Evolutionary conservation across 2,329 filamentous ascomycete genomes (phyloP), one percentile per base, ranked within the genome.

Genomic region (Colletotrichum tropicale): DNA sequence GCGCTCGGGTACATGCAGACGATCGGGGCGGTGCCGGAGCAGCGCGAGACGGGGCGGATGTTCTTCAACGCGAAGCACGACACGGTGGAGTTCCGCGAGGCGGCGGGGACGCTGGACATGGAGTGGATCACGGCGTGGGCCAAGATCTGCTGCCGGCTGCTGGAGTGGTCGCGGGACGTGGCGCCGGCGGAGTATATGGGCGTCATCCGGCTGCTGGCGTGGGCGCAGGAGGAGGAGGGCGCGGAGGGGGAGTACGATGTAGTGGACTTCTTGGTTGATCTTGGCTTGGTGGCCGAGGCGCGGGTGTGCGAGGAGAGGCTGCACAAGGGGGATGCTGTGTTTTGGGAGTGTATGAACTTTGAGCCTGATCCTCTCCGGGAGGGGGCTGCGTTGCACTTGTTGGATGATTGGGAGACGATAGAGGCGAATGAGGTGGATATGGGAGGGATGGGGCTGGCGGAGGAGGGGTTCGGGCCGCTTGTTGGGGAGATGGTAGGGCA

Each of bases 31-130:
- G 21, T 38, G 13, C 4, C 58, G 58, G n/a, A 30, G 6, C 16
- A 24, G 18, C 58, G 24, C 74, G 24, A 71, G 76, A 10, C 15
- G 4, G 28, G 13, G 7, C 21, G 48, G 15, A 24, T 64, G 55
- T 58, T 13, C n/a, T 13, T 8, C 21, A 36, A 28, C 21, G 32
- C 24, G 56, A 70, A 58, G 58, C 24, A 8, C 8, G 70, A 68
- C 56, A 83, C 82, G 13, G 24, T 87, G 61, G 85, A 87, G 80
- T 83, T 84, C 66, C 84, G 86, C 60, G 82, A 84, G 76, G 85
- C 82, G 0, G 77, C 70, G 8, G 84, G 84, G 1, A 80, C 81
- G 5, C 71, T 87, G 16, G 80, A 85, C 55, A 76, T 82, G 10
- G 78, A 79, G 5, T 86, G 83, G 83, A 78, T 86, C 28, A 66